Evolutionary conservation across 495 filamentous ascomycete genomes (phyloP).

Genomic region (Acidiella bohemica): DNA sequence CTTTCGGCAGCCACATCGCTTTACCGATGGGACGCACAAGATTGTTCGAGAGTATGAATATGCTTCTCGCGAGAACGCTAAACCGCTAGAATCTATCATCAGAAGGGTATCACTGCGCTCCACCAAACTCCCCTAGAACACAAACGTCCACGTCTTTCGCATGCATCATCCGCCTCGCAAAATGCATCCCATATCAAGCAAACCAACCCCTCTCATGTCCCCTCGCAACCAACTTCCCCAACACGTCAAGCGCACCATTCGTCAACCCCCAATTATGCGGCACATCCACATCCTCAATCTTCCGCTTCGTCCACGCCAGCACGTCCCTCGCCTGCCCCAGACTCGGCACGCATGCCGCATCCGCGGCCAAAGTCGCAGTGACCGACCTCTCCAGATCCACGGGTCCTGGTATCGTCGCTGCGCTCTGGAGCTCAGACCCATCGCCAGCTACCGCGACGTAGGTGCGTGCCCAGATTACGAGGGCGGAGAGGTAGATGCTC

Average conservation of each 20-base stretch:
- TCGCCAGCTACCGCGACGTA: conserved; percentile 5
- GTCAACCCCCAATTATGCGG: conserved; percentile 13
- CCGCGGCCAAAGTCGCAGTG: conserved; percentile 1
- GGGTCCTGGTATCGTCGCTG: conserved; percentile 2
- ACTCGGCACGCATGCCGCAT: background rate
- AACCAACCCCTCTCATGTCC: conserved; percentile 20
- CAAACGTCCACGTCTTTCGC: no score
- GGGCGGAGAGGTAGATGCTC: conserved; percentile 24
- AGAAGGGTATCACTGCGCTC: no score
- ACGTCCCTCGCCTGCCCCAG: conserved; percentile 6
- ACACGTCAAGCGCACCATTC: conserved; percentile 15
- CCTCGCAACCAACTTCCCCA: conserved; percentile 16
- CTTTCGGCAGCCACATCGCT: no score
- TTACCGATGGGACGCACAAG: no score
- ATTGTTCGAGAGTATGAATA: no score
- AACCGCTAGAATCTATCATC: no score
- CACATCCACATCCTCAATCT: conserved; percentile 15
- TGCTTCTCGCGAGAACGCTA: no score
- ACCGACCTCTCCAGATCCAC: conserved; percentile 3
- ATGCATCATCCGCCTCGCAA: no score
- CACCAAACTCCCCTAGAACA: no score
- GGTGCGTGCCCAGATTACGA: conserved; percentile 23
- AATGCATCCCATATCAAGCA: conserved; percentile 4
- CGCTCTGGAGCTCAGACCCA: background rate
- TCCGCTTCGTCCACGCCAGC: conserved; percentile 11